Evolutionary conservation across 768 basidiomycete species (phyloP), one percentile per base, ranked within the genome.

Genomic region (Kwoniella newhampshirensis): DNA sequence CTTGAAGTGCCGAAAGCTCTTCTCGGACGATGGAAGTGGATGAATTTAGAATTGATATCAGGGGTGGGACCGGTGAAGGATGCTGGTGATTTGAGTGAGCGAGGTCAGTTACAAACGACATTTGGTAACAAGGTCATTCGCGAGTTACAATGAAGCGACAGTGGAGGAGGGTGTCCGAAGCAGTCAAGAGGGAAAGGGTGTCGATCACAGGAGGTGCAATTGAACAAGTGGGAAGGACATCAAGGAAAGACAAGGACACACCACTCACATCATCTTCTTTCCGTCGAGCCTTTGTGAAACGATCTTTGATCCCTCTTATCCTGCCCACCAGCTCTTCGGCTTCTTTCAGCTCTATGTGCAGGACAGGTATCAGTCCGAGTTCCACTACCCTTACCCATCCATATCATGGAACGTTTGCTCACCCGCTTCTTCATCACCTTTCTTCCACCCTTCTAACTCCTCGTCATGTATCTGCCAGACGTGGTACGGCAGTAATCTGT

Each of bases 381-480:
- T n/a, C n/a, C n/a, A n/a, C n/a, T n/a, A n/a, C n/a, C n/a, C n/a
- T n/a, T n/a, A n/a, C n/a, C n/a, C n/a, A n/a, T n/a, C n/a, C n/a
- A n/a, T n/a, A n/a, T n/a, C n/a, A n/a, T n/a, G 44, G 44, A 46
- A 21, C 11, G 25, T 45, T 18, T 43, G 44, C 13, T 39, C 37
- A 50, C 32, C 48, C 26, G 48, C 32, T 12, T 28, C 27, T 15
- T 30, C 12, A 13, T 28, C 25, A 9, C 32, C 26, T 20, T 36
- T 50, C 48, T 26, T 30, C 36, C n/a, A 17, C 6, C 57, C 51
- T 25, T 64, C 61, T 4, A 70, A 43, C 46, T 70, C 68, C 48
- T 70, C 60, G 47, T 67, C 66, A 40, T 63, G 59, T 12, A 70
- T 48, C 43, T 70, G 68, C 68, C 68, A 70, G 20, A 70, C 48